These are phyloP conservation scores for Fragilariopsis cylindrus DNA, from an alignment of 108 stramenopile species.

Conservation along the genomic window DNA sequence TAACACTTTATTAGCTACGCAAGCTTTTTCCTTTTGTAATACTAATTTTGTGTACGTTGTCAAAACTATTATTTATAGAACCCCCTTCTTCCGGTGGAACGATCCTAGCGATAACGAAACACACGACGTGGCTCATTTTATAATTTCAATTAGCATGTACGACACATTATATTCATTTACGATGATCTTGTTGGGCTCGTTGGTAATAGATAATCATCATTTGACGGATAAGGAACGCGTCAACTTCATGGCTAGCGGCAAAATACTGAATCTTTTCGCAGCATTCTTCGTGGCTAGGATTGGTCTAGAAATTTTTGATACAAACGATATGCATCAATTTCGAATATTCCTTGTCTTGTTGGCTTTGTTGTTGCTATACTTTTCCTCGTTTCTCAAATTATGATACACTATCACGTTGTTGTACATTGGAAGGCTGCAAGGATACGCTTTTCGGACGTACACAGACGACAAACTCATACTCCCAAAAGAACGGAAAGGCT, in stretches of 20 bases:
- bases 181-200: constrained; percentile 36
- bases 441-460: constrained; percentile 3
- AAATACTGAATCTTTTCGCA: constrained; percentile 39
- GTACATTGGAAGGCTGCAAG: constrained; percentile 15
- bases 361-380: constrained; percentile 10
- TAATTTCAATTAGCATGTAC: constrained; percentile 39
- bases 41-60: not conserved
- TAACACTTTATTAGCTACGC: not conserved
- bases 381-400: constrained; percentile 34
- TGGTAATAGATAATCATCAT: constrained; percentile 50
- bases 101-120: constrained; percentile 5
- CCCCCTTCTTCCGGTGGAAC: constrained; percentile 43
- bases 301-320: constrained; percentile 43
- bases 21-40: not conserved
- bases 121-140: constrained; percentile 44
- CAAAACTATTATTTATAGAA: constrained; percentile 4
- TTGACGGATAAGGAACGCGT: constrained; percentile 49
- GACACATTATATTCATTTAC: constrained; percentile 48
- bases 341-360: constrained; percentile 33
- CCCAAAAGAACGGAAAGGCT: constrained; percentile 14
- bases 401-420: constrained; percentile 17
- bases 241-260: constrained; percentile 43
- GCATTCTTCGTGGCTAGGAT: constrained; percentile 39
- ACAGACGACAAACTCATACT: not conserved
- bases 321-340: constrained; percentile 35